These are phyloP conservation scores for Pseudohalonectria lignicola DNA, from an alignment of 2,329 filamentous ascomycete genomes.

Conservation along the genomic window DNA sequence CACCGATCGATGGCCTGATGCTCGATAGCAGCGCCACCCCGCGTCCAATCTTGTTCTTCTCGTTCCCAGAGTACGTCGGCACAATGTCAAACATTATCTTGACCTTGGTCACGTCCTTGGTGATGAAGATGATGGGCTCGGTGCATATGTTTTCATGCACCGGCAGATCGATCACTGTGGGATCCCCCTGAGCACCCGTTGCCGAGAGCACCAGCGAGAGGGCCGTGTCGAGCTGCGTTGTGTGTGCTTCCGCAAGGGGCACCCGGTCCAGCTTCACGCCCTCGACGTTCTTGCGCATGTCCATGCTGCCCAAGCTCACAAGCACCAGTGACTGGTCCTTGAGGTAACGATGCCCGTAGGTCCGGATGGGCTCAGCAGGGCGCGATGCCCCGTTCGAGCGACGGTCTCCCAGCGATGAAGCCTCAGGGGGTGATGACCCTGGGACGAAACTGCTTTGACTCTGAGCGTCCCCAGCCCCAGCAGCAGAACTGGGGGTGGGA, in stretches of 20 bases:
- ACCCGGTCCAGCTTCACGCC: conserved; percentile 83
- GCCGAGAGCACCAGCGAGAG: conserved; percentile 86
- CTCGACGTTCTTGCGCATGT: conserved; percentile 70
- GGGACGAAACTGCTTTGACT: too few relatives aligned
- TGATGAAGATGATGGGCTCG: conserved; percentile 83
- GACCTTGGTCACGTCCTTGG: conserved; percentile 66
- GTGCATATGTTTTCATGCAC: conserved; percentile 91
- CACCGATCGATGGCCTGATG: conserved; percentile 71
- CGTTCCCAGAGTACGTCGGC: conserved; percentile 83
- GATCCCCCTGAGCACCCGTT: conserved; percentile 72
- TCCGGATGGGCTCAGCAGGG: conserved; percentile 71
- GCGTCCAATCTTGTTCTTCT: conserved; percentile 81
- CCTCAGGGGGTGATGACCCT: conserved; percentile 34
- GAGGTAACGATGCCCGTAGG: conserved; percentile 91
- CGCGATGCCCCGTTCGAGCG: conserved; percentile 40
- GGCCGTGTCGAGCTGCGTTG: conserved; percentile 88
- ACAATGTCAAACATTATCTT: conserved; percentile 91
- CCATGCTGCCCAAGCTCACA: conserved; percentile 90
- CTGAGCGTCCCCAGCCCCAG: too few relatives aligned
- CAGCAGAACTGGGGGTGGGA: conserved; percentile 6
- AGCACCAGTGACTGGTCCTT: conserved; percentile 81
- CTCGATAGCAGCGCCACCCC: conserved; percentile 81
- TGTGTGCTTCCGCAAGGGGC: conserved; percentile 76
- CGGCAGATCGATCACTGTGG: conserved; percentile 81
- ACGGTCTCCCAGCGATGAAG: conserved; percentile 50